Conservation (phyloP, 2,329 filamentous ascomycete genomes). For the Fusarium virguliforme region DNA sequence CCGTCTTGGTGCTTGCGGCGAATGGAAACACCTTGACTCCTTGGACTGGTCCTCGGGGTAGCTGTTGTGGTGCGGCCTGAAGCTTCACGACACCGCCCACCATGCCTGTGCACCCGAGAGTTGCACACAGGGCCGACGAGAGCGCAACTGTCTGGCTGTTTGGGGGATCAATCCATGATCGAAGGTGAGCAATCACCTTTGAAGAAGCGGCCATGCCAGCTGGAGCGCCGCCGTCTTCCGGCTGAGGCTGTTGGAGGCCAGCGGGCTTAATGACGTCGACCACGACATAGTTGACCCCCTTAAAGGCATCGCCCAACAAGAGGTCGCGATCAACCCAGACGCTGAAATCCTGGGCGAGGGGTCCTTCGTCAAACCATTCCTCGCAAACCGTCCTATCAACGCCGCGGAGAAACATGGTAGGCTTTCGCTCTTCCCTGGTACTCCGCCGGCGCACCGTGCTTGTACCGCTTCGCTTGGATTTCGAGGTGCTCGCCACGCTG, state of each 20-base stretch:
- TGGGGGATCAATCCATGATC: conserved; percentile 88
- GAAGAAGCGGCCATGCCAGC: conserved; percentile 61
- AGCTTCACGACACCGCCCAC: conserved; percentile 91
- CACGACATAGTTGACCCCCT: conserved; percentile 82
- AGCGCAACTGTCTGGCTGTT: conserved; percentile 85
- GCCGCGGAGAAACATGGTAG: conserved; percentile 83
- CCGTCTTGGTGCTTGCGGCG: conserved; percentile 69
- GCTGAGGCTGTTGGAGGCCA: conserved; percentile 79
- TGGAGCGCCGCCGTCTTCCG: conserved; percentile 75
- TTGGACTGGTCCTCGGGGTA: conserved; percentile 76
- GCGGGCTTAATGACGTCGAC: conserved; percentile 92
- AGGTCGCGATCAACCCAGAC: conserved; percentile 90
- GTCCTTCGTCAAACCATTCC: conserved; percentile 85
- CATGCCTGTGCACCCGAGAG: conserved; percentile 79
- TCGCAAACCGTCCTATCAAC: conserved; percentile 79
- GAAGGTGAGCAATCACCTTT: conserved; percentile 83
- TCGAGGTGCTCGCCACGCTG: conserved; percentile 85
- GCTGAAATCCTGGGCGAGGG: conserved; percentile 72
- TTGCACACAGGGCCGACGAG: conserved; percentile 82
- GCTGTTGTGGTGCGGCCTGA: conserved; percentile 82
- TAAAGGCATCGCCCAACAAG: conserved; percentile 79
- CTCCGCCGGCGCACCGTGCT: conserved; percentile 76
- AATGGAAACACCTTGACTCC: conserved; percentile 88
- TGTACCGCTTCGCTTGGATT: conserved; percentile 83
- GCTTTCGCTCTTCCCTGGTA: conserved; percentile 75